Conservation (phyloP, 2,329 filamentous ascomycete species). For the Raffaelea albimanens region DNA sequence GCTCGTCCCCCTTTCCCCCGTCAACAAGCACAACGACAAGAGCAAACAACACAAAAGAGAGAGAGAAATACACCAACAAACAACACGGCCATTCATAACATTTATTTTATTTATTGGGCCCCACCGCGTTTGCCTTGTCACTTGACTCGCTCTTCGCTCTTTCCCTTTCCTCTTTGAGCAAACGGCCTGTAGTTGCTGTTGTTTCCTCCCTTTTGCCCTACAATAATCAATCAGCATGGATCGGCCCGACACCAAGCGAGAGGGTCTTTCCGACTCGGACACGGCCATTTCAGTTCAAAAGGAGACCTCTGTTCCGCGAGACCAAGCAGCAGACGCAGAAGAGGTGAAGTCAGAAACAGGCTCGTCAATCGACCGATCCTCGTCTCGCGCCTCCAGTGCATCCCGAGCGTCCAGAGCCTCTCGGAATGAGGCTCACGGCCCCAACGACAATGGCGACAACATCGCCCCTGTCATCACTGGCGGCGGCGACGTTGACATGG, state of each 20-base stretch:
- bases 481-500: conserved; percentile 12
- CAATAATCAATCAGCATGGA: too few relatives aligned
- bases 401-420: neutral
- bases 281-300: neutral
- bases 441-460: neutral
- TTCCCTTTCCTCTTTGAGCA: too few relatives aligned
- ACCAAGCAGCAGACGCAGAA: too few relatives aligned
- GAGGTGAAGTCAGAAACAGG: neutral
- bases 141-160: too few relatives aligned
- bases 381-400: neutral
- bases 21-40: too few relatives aligned
- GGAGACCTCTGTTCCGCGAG: neutral
- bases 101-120: too few relatives aligned
- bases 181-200: too few relatives aligned
- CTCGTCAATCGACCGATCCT: neutral
- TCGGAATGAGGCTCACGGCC: neutral
- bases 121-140: too few relatives aligned
- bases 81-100: too few relatives aligned
- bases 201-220: neutral
- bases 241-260: neutral
- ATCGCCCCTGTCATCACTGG: neutral
- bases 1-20: too few relatives aligned
- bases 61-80: too few relatives aligned
- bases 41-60: too few relatives aligned
- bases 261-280: conserved; percentile 1